Evolutionary conservation across 805 yeast species (phyloP).

Genomic region (Hanseniaspora lachancei): DNA sequence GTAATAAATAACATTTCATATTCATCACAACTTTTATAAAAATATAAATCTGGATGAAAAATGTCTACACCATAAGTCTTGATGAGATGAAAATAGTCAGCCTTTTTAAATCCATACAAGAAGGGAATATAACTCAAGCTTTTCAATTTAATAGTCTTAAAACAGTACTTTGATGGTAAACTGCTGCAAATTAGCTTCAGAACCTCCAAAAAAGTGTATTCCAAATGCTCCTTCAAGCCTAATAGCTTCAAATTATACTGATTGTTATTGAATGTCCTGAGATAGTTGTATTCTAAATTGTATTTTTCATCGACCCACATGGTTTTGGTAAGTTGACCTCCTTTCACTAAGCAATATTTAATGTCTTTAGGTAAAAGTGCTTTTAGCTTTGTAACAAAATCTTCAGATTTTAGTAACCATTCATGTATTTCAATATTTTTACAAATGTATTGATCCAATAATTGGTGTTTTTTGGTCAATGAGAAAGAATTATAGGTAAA

Average conservation of each 20-base stretch:
- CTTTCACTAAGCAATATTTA: not conserved
- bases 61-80: conserved; percentile 18
- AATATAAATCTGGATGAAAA: conserved; percentile 16
- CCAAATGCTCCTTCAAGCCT: not conserved
- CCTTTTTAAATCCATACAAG: conserved; percentile 19
- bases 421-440: not conserved
- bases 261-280: not conserved
- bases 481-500: not conserved
- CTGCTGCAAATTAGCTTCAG: not conserved
- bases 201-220: not conserved
- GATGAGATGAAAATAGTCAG: conserved; percentile 17
- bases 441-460: not conserved
- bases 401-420: not conserved
- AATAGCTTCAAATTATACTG: not conserved
- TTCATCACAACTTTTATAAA: not conserved
- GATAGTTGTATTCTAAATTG: no score
- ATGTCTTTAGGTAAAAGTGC: not conserved
- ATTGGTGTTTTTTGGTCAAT: no score
- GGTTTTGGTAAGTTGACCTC: not conserved
- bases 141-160: not conserved
- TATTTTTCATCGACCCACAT: not conserved
- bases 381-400: not conserved
- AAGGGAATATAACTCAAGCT: conserved; percentile 16
- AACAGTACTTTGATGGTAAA: not conserved
- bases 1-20: conserved; percentile 11